Conservation (phyloP, 2,329 filamentous ascomycete species). For the Helotiales sp. region DNA sequence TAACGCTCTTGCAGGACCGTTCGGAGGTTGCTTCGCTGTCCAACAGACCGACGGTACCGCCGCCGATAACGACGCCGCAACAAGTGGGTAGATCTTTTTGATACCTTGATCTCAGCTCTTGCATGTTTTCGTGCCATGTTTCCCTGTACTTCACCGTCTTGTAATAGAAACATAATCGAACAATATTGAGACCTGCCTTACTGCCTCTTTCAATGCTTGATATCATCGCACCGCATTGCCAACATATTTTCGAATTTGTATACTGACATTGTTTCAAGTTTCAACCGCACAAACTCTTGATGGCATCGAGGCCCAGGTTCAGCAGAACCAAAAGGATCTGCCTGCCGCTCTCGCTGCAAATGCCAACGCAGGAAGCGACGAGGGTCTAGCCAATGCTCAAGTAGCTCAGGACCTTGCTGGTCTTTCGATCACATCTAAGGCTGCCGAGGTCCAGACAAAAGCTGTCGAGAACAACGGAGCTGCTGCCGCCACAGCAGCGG, state of each 20-base stretch:
- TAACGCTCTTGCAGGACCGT: slow-evolving; percentile 55
- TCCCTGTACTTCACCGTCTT: not conserved
- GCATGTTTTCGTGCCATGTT: not conserved
- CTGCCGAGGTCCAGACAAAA: not conserved
- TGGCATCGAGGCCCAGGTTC: slow-evolving; percentile 48
- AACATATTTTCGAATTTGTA: not conserved
- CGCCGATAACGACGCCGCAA: slow-evolving; percentile 44
- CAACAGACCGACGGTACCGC: slow-evolving; percentile 50
- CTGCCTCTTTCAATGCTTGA: not conserved
- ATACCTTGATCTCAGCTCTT: not conserved
- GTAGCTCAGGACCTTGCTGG: slow-evolving; percentile 2
- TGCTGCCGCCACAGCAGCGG: not conserved
- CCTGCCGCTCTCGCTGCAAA: slow-evolving; percentile 46
- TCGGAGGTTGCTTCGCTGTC: slow-evolving; percentile 58
- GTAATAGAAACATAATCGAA: not conserved
- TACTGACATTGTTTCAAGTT: not conserved
- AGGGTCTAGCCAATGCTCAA: slow-evolving; percentile 18
- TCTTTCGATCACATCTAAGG: slow-evolving; percentile 2
- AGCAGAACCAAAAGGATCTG: slow-evolving; percentile 52
- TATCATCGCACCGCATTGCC: not conserved
- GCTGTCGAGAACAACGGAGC: not conserved
- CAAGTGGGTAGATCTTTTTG: slow-evolving; percentile 11
- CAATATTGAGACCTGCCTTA: not conserved
- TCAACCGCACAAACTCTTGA: slow-evolving; percentile 41
- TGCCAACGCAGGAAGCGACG: slow-evolving; percentile 40